Evolutionary conservation across 306 rosid species (phyloP).

Genomic region (Nissolia schottii): DNA sequence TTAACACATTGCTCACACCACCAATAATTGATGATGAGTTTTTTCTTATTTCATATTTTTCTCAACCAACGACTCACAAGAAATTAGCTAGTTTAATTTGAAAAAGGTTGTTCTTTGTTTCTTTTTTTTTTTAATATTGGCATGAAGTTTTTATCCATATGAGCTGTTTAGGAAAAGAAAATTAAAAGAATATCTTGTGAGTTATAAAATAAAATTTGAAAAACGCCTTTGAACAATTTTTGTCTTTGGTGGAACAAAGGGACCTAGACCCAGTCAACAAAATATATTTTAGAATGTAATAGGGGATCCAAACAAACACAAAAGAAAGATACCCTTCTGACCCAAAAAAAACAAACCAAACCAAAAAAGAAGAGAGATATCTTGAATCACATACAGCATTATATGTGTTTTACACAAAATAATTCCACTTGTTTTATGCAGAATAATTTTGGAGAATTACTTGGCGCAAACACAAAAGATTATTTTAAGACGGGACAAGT

Average conservation of each 20-base stretch:
- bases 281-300: background rate
- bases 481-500: too few species aligned
- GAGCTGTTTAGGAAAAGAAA: background rate
- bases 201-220: background rate
- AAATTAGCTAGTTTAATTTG: background rate
- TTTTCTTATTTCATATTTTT: background rate
- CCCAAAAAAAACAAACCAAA: too few species aligned
- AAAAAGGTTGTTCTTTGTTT: too few species aligned
- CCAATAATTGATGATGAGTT: background rate
- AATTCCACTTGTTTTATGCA: too few species aligned
- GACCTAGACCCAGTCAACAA: background rate
- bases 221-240: background rate
- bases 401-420: too few species aligned
- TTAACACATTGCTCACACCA: background rate
- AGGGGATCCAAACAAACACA: background rate
- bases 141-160: background rate
- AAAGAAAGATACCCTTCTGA: background rate
- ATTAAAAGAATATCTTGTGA: background rate
- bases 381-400: background rate
- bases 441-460: too few species aligned
- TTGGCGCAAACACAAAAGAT: too few species aligned
- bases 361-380: background rate
- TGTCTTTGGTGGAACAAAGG: background rate
- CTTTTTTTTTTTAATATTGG: too few species aligned
- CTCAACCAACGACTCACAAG: background rate